Evolutionary conservation across 495 filamentous ascomycete species (phyloP), one percentile per base, ranked within the genome.

Genomic region (Annulohypoxylon moriforme): DNA sequence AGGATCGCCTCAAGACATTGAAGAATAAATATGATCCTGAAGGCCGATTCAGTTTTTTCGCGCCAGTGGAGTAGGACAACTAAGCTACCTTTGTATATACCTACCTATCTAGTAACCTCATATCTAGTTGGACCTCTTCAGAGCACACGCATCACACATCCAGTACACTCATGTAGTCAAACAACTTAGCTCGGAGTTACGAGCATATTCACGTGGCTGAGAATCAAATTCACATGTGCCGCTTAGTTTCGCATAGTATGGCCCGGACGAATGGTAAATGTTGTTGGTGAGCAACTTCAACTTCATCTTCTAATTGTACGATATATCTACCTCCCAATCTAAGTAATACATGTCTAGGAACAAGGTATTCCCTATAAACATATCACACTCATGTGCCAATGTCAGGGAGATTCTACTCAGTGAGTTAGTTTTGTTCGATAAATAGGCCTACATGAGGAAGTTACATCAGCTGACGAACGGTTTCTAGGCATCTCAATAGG

Each of bases 1-100:
- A 83, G 65, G 25, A 81, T 36, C 77, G 77, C 16, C 76, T 89
- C 61, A 60, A 58, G 34, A 59, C 42, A 0, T 71, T 89, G 75
- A 89, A 90, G 81, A 67, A 70, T n/a, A 80, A 82, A 75, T 88
- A 87, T 64, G 88, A 90, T 67, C 87, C 88, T 0, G 5, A 77
- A 1, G 77, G 78, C n/a, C 73, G 69, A 31, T 89, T 89, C 64
- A 80, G 80, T 27, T 88, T 81, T 42, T 89, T 81, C 63, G 80
- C 69, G 2, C 85, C 86, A 4, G 82, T 88, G 6, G 36, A 42
- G 38, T 42, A 42, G 38, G 16, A 1, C 2, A 42, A 16, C 38
- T 11, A 42, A 42, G n/a, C 14, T 16, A 16, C 14, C 14, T 16
- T 16, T 42, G 38, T 16, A 42, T 4, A 42, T 42, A 42, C 16